These are phyloP conservation scores for Glycine soja DNA, from an alignment of 306 rosid genomes.

Conservation along the genomic window DNA sequence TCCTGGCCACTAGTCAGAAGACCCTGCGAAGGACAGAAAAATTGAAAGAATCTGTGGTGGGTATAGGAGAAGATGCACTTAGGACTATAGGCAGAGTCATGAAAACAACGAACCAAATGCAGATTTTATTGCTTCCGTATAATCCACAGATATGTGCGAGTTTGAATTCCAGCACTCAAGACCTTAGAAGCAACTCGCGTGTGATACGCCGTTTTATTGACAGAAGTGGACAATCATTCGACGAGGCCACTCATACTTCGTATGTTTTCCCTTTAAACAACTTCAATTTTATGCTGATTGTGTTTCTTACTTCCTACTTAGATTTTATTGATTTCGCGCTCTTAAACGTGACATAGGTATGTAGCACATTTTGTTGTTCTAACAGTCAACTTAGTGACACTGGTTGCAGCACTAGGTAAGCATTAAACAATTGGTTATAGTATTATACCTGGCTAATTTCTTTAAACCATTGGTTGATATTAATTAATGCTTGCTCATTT, in stretches of 20 bases:
- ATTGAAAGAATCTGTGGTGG: constrained; percentile 57
- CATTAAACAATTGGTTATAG: no score
- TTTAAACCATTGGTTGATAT: not conserved
- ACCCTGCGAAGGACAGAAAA: constrained; percentile 55
- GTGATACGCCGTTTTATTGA: constrained; percentile 56
- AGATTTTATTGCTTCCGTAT: constrained; percentile 65
- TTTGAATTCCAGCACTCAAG: constrained; percentile 55
- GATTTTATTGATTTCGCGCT: not conserved
- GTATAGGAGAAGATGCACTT: constrained; percentile 62
- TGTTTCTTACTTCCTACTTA: not conserved
- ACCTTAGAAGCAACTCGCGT: constrained; percentile 56
- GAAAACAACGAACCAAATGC: constrained; percentile 58
- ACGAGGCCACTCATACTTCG: constrained; percentile 61
- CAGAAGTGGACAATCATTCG: constrained; percentile 50
- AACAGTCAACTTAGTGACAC: constrained; percentile 56
- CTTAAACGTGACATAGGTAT: constrained; percentile 48
- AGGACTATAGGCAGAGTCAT: constrained; percentile 52
- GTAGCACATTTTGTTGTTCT: constrained; percentile 63
- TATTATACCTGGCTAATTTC: not conserved
- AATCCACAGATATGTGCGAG: constrained; percentile 49
- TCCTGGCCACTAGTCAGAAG: constrained; percentile 52
- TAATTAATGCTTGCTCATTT: constrained; percentile 44
- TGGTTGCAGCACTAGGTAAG: constrained; percentile 64
- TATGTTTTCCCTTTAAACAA: constrained; percentile 44
- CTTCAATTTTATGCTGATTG: not conserved